A percentile compares a stretch with the other conserved stretches of the same genome.
Evolutionary conservation across 2,329 filamentous ascomycete species (phyloP).

Genomic region (Tolypocladium amazonense): DNA sequence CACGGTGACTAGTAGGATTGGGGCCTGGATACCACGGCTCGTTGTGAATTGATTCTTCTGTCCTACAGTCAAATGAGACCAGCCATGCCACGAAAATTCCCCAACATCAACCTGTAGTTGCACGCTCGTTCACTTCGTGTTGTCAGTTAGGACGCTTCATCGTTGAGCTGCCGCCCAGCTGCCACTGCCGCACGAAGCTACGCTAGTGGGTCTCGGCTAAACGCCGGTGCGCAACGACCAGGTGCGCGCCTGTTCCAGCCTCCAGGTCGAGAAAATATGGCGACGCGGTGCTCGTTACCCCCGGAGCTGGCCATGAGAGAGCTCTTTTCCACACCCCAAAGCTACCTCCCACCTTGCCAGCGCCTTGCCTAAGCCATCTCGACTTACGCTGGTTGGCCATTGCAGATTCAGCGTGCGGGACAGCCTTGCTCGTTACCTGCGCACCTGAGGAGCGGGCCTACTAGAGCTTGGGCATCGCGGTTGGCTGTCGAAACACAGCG

Average conservation of each 20-base stretch:
- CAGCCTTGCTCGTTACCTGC: neutral
- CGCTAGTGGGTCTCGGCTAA: constrained; percentile 3
- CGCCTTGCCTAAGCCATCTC: neutral
- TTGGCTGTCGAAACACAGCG: neutral
- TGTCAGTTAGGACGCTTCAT: neutral
- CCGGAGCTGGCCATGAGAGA: neutral
- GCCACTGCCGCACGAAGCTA: neutral
- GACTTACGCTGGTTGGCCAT: neutral
- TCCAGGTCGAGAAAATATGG: constrained; percentile 9
- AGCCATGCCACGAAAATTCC: neutral
- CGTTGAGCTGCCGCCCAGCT: too few species aligned
- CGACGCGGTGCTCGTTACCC: constrained; percentile 6
- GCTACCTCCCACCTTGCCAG: neutral
- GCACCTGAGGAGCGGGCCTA: neutral
- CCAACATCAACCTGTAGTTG: neutral
- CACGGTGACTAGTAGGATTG: neutral
- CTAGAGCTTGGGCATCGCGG: neutral
- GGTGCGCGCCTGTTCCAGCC: neutral
- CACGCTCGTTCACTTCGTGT: too few species aligned
- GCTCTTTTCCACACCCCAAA: neutral
- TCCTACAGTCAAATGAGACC: neutral
- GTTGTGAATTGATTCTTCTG: too few species aligned
- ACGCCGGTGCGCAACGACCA: neutral
- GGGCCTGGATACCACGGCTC: neutral
- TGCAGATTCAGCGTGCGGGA: neutral